Conservation (phyloP, 148 eudicot genomes). For the Rhododendron henanense region DNA sequence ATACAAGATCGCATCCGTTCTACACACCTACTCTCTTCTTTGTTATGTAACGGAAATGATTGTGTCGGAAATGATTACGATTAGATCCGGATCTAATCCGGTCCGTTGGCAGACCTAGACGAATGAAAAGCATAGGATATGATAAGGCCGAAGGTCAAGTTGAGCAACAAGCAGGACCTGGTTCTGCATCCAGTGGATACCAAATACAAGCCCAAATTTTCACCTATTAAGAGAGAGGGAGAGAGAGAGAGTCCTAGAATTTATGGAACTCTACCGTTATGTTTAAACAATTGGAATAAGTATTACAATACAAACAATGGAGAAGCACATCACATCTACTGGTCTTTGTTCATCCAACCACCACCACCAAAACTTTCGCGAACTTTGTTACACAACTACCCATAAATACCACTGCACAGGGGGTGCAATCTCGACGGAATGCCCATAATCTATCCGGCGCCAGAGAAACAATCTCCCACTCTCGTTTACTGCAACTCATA, state of each 20-base stretch:
- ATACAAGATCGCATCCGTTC: too few species aligned
- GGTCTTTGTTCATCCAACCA: constrained; percentile 1
- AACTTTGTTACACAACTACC: not conserved
- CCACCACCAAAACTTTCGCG: not conserved
- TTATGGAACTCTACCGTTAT: not conserved
- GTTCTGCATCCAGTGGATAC: too few species aligned
- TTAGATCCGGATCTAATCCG: too few species aligned
- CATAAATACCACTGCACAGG: not conserved
- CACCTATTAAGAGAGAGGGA: not conserved
- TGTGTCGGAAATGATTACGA: too few species aligned
- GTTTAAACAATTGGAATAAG: not conserved
- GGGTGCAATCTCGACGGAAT: not conserved
- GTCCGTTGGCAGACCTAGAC: too few species aligned
- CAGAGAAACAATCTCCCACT: constrained; percentile 1
- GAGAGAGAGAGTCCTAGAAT: not conserved
- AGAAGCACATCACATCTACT: not conserved
- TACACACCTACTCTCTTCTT: too few species aligned
- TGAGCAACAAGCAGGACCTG: too few species aligned
- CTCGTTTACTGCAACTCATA: constrained; percentile 59
- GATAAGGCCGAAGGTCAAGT: too few species aligned
- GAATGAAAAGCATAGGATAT: too few species aligned
- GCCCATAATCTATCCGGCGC: not conserved
- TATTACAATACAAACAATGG: not conserved
- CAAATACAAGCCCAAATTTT: too few species aligned
- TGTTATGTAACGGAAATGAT: too few species aligned